Percentiles rank a stretch among this genome's conserved stretches.
phyloP scores from a whole-genome alignment of 106 monocot genomes.

The Amphibolis antarctica region DNA sequence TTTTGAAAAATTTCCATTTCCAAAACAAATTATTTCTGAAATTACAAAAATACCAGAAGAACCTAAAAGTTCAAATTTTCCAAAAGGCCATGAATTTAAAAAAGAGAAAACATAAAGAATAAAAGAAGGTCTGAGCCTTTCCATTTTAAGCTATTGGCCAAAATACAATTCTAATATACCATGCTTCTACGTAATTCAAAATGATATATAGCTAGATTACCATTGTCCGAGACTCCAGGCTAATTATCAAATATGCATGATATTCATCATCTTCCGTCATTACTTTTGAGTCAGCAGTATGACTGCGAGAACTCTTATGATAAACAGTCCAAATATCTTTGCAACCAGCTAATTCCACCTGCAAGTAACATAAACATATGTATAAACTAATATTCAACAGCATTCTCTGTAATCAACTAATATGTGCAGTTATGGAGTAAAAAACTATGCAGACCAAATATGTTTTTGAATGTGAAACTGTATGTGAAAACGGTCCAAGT shows the following conservation, averaged over 20 bases:
- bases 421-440: no score
- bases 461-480: no score
- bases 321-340: slow-evolving; percentile 97
- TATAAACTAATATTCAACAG: neutral
- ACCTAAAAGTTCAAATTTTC: no score
- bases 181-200: neutral
- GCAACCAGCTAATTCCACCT: slow-evolving; percentile 90
- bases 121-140: no score
- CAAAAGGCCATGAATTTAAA: no score
- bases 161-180: neutral
- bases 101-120: no score
- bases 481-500: no score
- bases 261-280: slow-evolving; percentile 74
- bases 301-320: slow-evolving; percentile 74
- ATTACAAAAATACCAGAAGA: no score
- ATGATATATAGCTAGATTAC: slow-evolving; percentile 16
- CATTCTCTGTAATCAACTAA: no score
- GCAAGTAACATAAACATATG: slow-evolving; percentile 14
- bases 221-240: slow-evolving; percentile 89
- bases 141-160: neutral
- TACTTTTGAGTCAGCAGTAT: slow-evolving; percentile 39
- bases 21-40: no score
- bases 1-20: no score
- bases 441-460: no score
- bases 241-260: slow-evolving; percentile 96